Evolutionary conservation across 768 basidiomycete species (phyloP).

Genomic region (Roridomyces roridus): DNA sequence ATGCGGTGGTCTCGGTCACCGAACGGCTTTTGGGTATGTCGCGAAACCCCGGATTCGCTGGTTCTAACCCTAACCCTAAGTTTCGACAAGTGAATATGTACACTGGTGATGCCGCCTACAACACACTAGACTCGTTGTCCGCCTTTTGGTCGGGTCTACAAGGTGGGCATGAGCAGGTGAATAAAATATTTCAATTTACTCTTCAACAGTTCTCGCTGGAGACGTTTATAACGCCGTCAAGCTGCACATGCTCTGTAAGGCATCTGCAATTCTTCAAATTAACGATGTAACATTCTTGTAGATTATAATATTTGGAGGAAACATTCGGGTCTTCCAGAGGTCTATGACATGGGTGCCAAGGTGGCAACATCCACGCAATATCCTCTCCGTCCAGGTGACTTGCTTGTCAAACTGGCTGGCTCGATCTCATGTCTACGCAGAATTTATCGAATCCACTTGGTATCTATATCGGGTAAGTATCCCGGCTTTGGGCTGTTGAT

Average conservation of each 20-base stretch:
- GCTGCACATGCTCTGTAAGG: conserved; percentile 85
- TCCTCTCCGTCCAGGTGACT: conserved; percentile 74
- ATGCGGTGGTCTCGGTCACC: conserved; percentile 84
- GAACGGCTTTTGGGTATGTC: conserved; percentile 89
- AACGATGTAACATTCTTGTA: conserved; percentile 32
- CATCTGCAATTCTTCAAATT: not conserved
- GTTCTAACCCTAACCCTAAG: conserved; percentile 44
- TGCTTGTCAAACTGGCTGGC: not conserved
- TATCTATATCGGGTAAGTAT: conserved; percentile 83
- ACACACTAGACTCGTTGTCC: conserved; percentile 91
- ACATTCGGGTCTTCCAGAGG: conserved; percentile 89
- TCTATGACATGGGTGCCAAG: conserved; percentile 82
- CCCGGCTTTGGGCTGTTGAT: not conserved
- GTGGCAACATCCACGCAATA: conserved; percentile 79
- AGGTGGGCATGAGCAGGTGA: conserved; percentile 10
- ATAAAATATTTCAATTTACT: not conserved
- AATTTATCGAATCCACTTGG: conserved; percentile 97
- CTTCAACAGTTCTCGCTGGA: conserved; percentile 64
- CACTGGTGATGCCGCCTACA: conserved; percentile 74
- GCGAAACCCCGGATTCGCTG: not conserved
- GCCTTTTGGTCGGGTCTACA: conserved; percentile 99
- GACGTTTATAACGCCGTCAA: conserved; percentile 92
- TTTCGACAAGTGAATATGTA: conserved; percentile 87
- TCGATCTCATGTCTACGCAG: conserved; percentile 38
- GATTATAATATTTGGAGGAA: conserved; percentile 94